Conservation (phyloP, 768 basidiomycete species). For the Rhodotorula paludigena region DNA sequence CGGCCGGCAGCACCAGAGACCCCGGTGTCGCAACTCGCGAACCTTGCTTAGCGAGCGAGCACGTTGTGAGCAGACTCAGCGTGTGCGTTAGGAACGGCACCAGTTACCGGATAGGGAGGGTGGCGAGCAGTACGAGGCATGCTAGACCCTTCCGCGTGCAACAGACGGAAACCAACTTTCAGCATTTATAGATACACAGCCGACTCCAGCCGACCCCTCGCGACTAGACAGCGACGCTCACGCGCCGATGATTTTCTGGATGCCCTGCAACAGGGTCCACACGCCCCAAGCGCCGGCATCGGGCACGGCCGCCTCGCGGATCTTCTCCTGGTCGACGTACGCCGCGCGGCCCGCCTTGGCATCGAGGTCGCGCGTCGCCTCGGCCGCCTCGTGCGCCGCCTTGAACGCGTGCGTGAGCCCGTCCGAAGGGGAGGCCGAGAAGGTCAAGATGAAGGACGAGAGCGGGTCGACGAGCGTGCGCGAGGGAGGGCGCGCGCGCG, state of each 20-base stretch:
- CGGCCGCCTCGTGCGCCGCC: conserved; percentile 47
- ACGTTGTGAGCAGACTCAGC: too few species aligned
- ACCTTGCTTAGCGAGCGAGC: too few species aligned
- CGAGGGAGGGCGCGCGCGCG: conserved; percentile 49
- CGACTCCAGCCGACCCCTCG: too few species aligned
- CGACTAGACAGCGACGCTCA: too few species aligned
- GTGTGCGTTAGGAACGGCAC: too few species aligned
- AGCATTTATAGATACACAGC: too few species aligned
- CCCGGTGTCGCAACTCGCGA: too few species aligned
- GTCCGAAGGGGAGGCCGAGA: conserved; percentile 40
- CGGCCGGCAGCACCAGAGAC: too few species aligned
- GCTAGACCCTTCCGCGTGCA: too few species aligned
- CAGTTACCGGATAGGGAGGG: too few species aligned
- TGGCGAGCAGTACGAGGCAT: too few species aligned
- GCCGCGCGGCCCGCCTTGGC: conserved; percentile 47
- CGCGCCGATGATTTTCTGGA: conserved; percentile 13
- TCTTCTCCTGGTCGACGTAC: conserved; percentile 48
- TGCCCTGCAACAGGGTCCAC: conserved; percentile 37
- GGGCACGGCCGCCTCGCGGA: conserved; percentile 46
- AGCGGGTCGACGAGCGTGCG: conserved; percentile 51
- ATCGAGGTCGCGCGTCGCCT: conserved; percentile 48
- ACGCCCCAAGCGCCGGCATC: conserved; percentile 51
- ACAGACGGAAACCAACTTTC: too few species aligned
- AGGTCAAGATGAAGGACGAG: conserved; percentile 47
- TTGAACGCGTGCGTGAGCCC: conserved; percentile 41